These are phyloP conservation scores for Salicornia ramosissima DNA, from an alignment of 148 eudicot species.

Conservation along the genomic window DNA sequence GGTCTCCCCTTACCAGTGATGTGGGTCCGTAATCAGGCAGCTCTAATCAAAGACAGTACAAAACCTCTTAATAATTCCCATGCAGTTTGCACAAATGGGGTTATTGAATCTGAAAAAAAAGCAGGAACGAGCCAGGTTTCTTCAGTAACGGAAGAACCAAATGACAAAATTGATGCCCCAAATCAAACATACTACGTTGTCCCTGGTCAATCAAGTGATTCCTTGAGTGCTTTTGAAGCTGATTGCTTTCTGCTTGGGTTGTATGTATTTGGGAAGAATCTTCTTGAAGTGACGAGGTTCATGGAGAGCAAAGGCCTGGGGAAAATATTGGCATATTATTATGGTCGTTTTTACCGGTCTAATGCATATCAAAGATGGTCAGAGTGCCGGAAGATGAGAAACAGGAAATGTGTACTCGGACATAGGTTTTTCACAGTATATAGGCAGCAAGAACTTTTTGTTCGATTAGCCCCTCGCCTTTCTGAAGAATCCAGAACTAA, in stretches of 20 bases:
- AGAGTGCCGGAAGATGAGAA: slow-evolving; percentile 55
- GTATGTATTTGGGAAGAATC: slow-evolving; percentile 70
- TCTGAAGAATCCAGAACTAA: slow-evolving; percentile 52
- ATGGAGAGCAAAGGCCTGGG: slow-evolving; percentile 54
- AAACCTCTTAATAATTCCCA: slow-evolving; percentile 7
- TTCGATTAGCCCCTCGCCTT: slow-evolving; percentile 48
- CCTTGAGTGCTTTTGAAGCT: slow-evolving; percentile 59
- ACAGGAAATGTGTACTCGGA: slow-evolving; percentile 53
- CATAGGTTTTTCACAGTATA: slow-evolving; percentile 63
- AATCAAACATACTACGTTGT: slow-evolving; percentile 28
- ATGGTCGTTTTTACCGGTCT: slow-evolving; percentile 56
- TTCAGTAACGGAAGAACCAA: slow-evolving; percentile 12
- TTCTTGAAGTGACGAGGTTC: slow-evolving; percentile 47
- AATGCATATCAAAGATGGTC: slow-evolving; percentile 56
- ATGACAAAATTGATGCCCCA: slow-evolving; percentile 14
- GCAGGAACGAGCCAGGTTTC: slow-evolving; percentile 6
- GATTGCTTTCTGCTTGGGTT: slow-evolving; percentile 67
- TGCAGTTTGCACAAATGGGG: slow-evolving; percentile 14
- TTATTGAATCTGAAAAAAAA: slow-evolving; percentile 16
- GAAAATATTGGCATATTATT: slow-evolving; percentile 49
- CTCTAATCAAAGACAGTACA: slow-evolving; percentile 14
- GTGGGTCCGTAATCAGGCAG: slow-evolving; percentile 33
- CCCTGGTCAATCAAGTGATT: slow-evolving; percentile 36
- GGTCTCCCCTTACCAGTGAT: slow-evolving; percentile 57
- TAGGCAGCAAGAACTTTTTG: slow-evolving; percentile 65